A percentile compares a stretch with the other conserved stretches of the same genome.
These are phyloP conservation scores for Achlya hypogyna DNA, from an alignment of 352 stramenopile species.

Conservation along the genomic window DNA sequence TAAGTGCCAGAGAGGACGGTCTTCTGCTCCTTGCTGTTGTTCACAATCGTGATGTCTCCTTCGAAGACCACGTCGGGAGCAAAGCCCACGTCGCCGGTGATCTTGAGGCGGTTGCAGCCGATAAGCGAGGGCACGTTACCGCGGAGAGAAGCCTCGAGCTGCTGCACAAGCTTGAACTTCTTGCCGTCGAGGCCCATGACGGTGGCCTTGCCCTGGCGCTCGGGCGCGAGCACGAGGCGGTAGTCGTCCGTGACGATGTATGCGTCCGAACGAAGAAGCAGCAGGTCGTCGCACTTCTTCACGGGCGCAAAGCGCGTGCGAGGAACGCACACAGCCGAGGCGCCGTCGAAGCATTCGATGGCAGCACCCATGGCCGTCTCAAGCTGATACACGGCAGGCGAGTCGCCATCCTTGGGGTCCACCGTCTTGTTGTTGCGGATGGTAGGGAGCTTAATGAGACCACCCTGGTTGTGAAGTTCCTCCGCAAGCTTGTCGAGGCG, in stretches of 20 bases:
- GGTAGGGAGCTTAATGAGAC: slow-evolving; percentile 77
- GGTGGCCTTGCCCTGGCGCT: slow-evolving; percentile 90
- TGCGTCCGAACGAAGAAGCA: slow-evolving; percentile 94
- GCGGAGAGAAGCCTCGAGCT: slow-evolving; percentile 90
- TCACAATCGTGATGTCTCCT: slow-evolving; percentile 89
- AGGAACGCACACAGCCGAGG: slow-evolving; percentile 80
- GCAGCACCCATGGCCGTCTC: slow-evolving; percentile 82
- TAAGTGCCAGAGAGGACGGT: slow-evolving; percentile 89
- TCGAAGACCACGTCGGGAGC: slow-evolving; percentile 88
- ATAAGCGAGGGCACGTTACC: slow-evolving; percentile 94
- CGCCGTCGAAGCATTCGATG: slow-evolving; percentile 82
- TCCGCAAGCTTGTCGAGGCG: slow-evolving; percentile 79
- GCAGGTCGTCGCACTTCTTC: slow-evolving; percentile 82
- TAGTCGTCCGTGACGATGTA: slow-evolving; percentile 96
- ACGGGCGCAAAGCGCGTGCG: slow-evolving; percentile 83
- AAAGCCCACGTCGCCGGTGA: slow-evolving; percentile 93
- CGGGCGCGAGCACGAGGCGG: slow-evolving; percentile 91
- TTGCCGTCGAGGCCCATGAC: slow-evolving; percentile 94
- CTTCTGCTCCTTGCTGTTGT: slow-evolving; percentile 95
- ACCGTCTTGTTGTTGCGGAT: slow-evolving; percentile 86
- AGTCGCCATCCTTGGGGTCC: slow-evolving; percentile 77
- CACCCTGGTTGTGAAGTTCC: slow-evolving; percentile 64
- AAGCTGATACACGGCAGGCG: slow-evolving; percentile 78
- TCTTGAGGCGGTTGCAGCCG: slow-evolving; percentile 91
- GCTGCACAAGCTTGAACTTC: slow-evolving; percentile 97